Conservation (phyloP, 352 stramenopile species). For the Blastocystis hominis region DNA sequence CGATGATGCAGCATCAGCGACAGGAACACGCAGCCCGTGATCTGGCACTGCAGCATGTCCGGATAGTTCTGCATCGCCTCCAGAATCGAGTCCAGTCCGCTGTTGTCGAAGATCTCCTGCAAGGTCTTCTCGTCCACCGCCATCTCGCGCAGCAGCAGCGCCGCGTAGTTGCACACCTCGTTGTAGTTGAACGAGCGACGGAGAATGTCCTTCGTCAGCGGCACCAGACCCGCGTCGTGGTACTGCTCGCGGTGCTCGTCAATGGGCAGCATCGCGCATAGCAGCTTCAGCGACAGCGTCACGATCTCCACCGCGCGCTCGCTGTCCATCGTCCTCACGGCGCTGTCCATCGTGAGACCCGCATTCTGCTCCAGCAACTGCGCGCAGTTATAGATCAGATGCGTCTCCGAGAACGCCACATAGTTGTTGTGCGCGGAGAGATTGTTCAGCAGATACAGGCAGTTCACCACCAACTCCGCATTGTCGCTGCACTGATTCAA, state of each 20-base stretch:
- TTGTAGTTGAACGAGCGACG: conserved; percentile 37
- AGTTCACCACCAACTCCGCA: conserved; percentile 14
- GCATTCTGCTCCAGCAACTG: conserved; percentile 42
- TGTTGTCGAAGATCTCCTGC: conserved; percentile 56
- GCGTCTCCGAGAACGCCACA: conserved; percentile 43
- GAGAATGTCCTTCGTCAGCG: conserved; percentile 56
- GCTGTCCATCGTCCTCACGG: neutral
- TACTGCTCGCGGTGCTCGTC: conserved; percentile 26
- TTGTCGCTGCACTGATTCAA: conserved; percentile 24
- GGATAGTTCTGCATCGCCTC: conserved; percentile 34
- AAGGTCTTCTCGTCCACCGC: conserved; percentile 43
- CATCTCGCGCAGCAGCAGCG: conserved; percentile 38
- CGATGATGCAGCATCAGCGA: conserved; percentile 36
- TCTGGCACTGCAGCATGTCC: conserved; percentile 28
- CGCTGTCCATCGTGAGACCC: conserved; percentile 21
- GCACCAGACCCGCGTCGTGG: conserved; percentile 25
- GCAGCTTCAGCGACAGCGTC: conserved; percentile 38
- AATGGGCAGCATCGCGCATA: conserved; percentile 25
- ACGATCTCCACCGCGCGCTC: conserved; percentile 24
- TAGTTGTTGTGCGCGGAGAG: conserved; percentile 19
- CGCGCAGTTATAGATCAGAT: conserved; percentile 16
- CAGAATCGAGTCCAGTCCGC: conserved; percentile 49
- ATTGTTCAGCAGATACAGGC: conserved; percentile 53
- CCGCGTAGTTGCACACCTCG: conserved; percentile 49
- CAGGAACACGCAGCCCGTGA: conserved; percentile 50